phyloP scores from a whole-genome alignment of 257 asterid species.

The Nemophila menziesii region DNA sequence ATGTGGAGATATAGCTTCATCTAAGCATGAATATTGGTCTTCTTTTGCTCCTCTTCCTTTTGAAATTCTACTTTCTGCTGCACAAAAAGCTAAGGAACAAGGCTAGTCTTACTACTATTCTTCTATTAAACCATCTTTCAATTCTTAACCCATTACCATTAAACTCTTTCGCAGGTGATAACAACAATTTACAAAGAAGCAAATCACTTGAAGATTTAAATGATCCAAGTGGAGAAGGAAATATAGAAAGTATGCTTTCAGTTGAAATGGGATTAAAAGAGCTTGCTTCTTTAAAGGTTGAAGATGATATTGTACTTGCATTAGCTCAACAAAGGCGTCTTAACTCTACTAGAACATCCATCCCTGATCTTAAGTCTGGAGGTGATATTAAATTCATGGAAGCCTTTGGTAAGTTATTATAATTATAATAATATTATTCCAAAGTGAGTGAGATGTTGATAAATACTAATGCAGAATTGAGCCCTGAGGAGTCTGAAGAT shows the following conservation, averaged over 20 bases:
- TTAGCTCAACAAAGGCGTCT: conserved; percentile 85
- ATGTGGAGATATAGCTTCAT: conserved; percentile 65
- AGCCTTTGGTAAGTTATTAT: conserved; percentile 85
- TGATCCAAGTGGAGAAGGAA: conserved; percentile 91
- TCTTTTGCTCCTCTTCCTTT: conserved; percentile 94
- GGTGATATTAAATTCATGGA: conserved; percentile 81
- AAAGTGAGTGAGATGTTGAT: conserved; percentile 3
- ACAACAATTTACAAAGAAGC: conserved; percentile 37
- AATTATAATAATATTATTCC: too few relatives aligned
- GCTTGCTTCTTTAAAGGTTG: conserved; percentile 89
- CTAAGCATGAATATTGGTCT: conserved; percentile 91
- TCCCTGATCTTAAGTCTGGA: conserved; percentile 75
- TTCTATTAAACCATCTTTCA: too few relatives aligned
- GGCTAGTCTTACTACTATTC: too few relatives aligned
- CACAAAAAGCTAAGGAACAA: conserved; percentile 94
- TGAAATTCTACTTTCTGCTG: conserved; percentile 89
- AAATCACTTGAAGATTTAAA: conserved; percentile 60
- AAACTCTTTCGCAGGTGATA: conserved; percentile 40
- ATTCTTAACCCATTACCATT: too few relatives aligned
- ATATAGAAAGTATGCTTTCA: conserved; percentile 89
- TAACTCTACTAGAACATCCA: conserved; percentile 62
- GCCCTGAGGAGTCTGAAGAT: conserved; percentile 97
- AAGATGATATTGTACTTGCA: conserved; percentile 78
- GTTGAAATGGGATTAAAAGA: conserved; percentile 94
- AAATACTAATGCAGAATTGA: conserved; percentile 48